A percentile compares a stretch with the other conserved stretches of the same genome.
Conservation (phyloP, 768 basidiomycete genomes). For the Amanita polypyramis region DNA sequence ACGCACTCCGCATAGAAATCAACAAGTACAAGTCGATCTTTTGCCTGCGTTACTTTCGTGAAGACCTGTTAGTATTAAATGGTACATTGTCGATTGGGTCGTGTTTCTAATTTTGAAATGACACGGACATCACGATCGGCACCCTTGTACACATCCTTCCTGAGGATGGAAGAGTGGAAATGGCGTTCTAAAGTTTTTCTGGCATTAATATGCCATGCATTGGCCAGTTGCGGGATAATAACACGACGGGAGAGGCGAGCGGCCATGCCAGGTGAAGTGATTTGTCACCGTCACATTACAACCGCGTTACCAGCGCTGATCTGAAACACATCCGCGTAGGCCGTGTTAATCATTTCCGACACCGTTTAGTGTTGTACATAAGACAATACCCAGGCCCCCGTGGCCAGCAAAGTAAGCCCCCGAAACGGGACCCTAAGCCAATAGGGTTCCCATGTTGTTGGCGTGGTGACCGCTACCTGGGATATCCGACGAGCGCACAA, state of each 20-base stretch:
- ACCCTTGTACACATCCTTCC: slow-evolving; percentile 2
- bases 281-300: no score
- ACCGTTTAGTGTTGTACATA: no score
- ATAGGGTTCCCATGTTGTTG: no score
- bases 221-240: background rate
- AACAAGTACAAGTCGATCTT: slow-evolving; percentile 51
- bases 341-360: no score
- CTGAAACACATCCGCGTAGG: no score
- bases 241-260: background rate
- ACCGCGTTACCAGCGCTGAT: no score
- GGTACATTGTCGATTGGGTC: slow-evolving; percentile 11
- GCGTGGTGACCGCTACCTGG: no score
- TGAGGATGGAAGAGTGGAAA: background rate
- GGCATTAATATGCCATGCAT: background rate
- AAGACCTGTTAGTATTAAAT: slow-evolving; percentile 23
- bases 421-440: no score
- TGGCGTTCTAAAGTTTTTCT: background rate
- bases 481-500: no score
- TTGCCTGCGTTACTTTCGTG: slow-evolving; percentile 24
- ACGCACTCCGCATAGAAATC: slow-evolving; percentile 78
- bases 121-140: slow-evolving; percentile 4
- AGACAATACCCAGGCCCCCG: no score
- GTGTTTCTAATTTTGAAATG: background rate
- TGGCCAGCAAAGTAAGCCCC: no score
- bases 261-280: background rate